Evolutionary conservation across 1,284 basidiomycete species (phyloP).

Genomic region (Vanrija humicola): DNA sequence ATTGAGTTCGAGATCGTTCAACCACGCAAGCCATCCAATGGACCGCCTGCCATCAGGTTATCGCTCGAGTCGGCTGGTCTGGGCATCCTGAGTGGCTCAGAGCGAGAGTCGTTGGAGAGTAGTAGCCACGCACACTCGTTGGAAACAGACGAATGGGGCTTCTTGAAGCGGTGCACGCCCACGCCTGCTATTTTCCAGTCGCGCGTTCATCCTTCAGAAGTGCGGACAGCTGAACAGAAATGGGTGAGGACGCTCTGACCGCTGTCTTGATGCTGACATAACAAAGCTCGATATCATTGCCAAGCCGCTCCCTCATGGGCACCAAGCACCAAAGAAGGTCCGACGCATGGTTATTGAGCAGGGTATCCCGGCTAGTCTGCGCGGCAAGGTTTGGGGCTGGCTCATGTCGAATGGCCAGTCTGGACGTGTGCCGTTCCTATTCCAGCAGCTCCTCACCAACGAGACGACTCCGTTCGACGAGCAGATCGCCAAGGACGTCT

Average conservation of each 20-base stretch:
- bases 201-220: slow-evolving; percentile 28
- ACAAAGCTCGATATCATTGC: slow-evolving; percentile 61
- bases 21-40: slow-evolving; percentile 20
- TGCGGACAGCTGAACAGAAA: slow-evolving; percentile 41
- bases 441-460: slow-evolving; percentile 61
- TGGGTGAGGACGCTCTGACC: slow-evolving; percentile 25
- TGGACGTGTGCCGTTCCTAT: slow-evolving; percentile 65
- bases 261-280: background rate
- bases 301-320: slow-evolving; percentile 60
- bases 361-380: slow-evolving; percentile 74
- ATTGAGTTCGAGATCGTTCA: slow-evolving; percentile 48
- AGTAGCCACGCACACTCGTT: slow-evolving; percentile 11
- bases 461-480: slow-evolving; percentile 56
- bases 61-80: slow-evolving; percentile 10
- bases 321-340: slow-evolving; percentile 78
- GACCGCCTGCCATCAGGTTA: background rate
- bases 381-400: slow-evolving; percentile 75
- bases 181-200: slow-evolving; percentile 38
- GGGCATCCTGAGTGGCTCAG: background rate
- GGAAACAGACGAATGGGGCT: slow-evolving; percentile 48
- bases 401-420: slow-evolving; percentile 71
- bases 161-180: slow-evolving; percentile 33
- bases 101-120: slow-evolving; percentile 1
- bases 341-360: slow-evolving; percentile 70
- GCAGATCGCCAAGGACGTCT: slow-evolving; percentile 63